Evolutionary conservation across 371 early-diverging fungal species (phyloP).

Genomic region (Polyrhizophydium stewartii): DNA sequence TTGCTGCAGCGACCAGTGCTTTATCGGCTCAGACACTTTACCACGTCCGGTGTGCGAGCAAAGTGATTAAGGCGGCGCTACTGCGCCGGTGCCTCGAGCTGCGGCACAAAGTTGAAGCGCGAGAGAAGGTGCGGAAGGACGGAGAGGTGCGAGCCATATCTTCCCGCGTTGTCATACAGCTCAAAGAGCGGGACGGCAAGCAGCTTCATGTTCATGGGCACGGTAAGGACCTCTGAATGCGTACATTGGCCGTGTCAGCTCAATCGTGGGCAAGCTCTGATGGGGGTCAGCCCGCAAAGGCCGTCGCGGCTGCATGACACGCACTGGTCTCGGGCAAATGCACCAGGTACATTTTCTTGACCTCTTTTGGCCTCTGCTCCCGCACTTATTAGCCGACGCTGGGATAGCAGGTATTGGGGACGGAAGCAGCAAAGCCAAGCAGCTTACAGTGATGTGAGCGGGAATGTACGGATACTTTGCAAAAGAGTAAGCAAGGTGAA

Average conservation of each 20-base stretch:
- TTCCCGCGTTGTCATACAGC: conserved; percentile 67
- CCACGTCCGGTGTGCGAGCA: no score
- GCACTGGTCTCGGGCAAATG: conserved; percentile 72
- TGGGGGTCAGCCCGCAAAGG: no score
- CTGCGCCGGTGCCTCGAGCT: no score
- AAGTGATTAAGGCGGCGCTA: no score
- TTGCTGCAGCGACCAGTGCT: no score
- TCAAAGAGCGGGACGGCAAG: conserved; percentile 81
- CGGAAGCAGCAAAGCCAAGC: not conserved
- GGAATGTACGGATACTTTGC: conserved; percentile 74
- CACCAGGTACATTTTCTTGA: conserved; percentile 66
- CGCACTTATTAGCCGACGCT: no score
- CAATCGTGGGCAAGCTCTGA: no score
- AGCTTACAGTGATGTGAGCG: conserved; percentile 62
- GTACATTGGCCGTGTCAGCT: not conserved
- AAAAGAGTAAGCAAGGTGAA: not conserved
- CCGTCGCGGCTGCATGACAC: no score
- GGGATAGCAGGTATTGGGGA: not conserved
- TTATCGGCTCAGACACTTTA: no score
- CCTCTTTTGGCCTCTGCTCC: conserved; percentile 66
- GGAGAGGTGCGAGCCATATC: conserved; percentile 72
- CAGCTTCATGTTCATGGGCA: conserved; percentile 75
- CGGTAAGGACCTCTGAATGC: conserved; percentile 60
- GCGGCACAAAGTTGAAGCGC: conserved; percentile 28
- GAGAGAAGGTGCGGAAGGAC: conserved; percentile 65